These are phyloP conservation scores for Aureobasidium lini DNA, from an alignment of 2,329 filamentous ascomycete species.

Conservation along the genomic window DNA sequence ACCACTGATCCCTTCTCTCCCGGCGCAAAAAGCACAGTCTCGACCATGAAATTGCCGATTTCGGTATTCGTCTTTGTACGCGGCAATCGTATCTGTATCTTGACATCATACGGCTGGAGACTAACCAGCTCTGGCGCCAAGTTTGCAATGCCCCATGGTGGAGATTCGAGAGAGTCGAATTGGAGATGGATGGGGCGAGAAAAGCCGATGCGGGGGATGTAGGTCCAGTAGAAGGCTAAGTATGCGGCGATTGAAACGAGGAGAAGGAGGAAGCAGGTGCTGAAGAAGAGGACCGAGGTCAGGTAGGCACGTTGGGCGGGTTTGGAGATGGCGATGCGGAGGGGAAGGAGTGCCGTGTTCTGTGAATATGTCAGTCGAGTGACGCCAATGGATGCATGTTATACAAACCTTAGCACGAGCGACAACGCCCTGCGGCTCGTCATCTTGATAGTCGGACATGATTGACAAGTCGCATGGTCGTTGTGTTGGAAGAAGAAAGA, in stretches of 20 bases:
- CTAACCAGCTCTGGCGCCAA: slow-evolving; percentile 52
- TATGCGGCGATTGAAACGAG: slow-evolving; percentile 55
- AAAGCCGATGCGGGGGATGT: slow-evolving; percentile 59
- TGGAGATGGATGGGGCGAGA: slow-evolving; percentile 57
- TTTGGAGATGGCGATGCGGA: slow-evolving; percentile 52
- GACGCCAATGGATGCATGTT: not conserved
- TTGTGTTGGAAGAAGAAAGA: not conserved
- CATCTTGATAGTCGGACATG: slow-evolving; percentile 10
- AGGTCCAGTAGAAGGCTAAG: slow-evolving; percentile 59
- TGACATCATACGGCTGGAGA: slow-evolving; percentile 78
- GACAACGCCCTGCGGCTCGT: slow-evolving; percentile 2
- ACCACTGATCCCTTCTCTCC: slow-evolving; percentile 5
- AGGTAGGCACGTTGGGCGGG: slow-evolving; percentile 58
- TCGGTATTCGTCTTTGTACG: slow-evolving; percentile 67
- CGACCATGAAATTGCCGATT: slow-evolving; percentile 91
- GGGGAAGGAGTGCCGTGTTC: slow-evolving; percentile 46
- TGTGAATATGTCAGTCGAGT: slow-evolving; percentile 24
- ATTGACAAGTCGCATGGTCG: not conserved
- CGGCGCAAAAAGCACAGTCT: slow-evolving; percentile 56
- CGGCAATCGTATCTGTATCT: slow-evolving; percentile 67
- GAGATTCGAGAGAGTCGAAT: slow-evolving; percentile 45
- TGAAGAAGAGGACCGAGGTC: slow-evolving; percentile 47
- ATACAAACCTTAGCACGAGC: not conserved
- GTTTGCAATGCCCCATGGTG: slow-evolving; percentile 44
- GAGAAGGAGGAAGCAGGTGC: slow-evolving; percentile 49